Evolutionary conservation across 805 yeast genomes (phyloP).

Genomic region (Ogataea trehalophila): DNA sequence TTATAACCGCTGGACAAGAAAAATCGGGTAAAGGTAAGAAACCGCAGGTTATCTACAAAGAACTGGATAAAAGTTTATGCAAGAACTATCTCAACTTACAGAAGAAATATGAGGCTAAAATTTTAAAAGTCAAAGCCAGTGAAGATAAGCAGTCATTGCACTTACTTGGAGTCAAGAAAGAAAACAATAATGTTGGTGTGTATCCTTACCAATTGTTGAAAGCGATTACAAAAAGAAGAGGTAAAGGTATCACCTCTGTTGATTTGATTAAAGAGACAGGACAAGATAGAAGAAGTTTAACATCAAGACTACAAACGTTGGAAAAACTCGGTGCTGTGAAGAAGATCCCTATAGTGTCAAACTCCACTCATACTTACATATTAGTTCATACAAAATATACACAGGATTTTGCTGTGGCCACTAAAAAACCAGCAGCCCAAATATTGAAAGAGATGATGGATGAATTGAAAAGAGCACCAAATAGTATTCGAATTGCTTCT

Average conservation of each 20-base stretch:
- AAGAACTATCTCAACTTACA: constrained; percentile 3
- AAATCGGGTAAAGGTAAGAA: constrained; percentile 1
- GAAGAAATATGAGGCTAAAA: constrained; percentile 8
- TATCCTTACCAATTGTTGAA: constrained; percentile 51
- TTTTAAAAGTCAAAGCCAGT: constrained; percentile 34
- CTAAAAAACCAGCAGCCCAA: constrained; percentile 10
- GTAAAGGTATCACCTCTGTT: constrained; percentile 54
- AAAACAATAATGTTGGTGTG: constrained; percentile 49
- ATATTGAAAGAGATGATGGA: constrained; percentile 17
- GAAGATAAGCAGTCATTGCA: constrained; percentile 54
- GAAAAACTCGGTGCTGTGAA: constrained; percentile 45
- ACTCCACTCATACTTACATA: constrained; percentile 50
- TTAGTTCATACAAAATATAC: constrained; percentile 46
- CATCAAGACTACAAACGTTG: constrained; percentile 54
- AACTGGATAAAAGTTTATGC: constrained; percentile 7
- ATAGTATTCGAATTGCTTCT: constrained; percentile 51
- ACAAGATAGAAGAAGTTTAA: constrained; percentile 69
- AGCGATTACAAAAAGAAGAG: constrained; percentile 54
- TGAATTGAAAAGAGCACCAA: constrained; percentile 50
- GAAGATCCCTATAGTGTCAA: constrained; percentile 32
- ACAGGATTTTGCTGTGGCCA: constrained; percentile 2
- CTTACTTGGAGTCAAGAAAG: constrained; percentile 51
- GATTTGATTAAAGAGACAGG: constrained; percentile 51
- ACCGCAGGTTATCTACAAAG: constrained; percentile 3
- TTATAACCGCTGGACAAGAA: constrained; percentile 7